These are phyloP conservation scores for Nepenthes alata DNA, from an alignment of 179 eudicot species.

Conservation along the genomic window DNA sequence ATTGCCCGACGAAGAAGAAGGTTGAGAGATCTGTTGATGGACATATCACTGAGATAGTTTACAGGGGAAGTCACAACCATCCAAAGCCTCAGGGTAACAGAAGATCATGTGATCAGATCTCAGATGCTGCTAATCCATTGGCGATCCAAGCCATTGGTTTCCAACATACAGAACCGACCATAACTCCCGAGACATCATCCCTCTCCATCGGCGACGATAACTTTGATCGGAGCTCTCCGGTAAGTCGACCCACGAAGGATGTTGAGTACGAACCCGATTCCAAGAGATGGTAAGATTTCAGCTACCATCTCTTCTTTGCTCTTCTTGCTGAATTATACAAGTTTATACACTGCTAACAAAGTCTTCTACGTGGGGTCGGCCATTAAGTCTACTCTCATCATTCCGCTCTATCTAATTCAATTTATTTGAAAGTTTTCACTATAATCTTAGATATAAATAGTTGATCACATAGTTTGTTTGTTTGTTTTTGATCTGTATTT, in stretches of 20 bases:
- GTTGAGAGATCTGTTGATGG: conserved; percentile 15
- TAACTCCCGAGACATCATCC: conserved; percentile 18
- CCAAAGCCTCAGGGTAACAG: conserved; percentile 12
- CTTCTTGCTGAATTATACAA: neutral
- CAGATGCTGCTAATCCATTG: neutral
- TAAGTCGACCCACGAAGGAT: conserved; percentile 10
- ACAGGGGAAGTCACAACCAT: conserved; percentile 17
- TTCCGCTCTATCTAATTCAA: no score
- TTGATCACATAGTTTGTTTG: no score
- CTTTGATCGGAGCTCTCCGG: conserved; percentile 12
- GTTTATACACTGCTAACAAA: neutral
- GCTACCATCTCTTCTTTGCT: neutral
- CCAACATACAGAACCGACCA: conserved; percentile 6
- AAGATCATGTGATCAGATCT: neutral
- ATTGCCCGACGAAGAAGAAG: conserved; percentile 14
- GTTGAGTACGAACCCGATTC: conserved; percentile 16
- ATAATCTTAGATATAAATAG: no score
- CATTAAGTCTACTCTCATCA: no score
- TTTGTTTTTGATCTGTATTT: no score
- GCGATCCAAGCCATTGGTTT: neutral
- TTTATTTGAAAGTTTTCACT: no score
- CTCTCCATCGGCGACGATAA: conserved; percentile 18
- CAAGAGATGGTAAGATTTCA: conserved; percentile 18
- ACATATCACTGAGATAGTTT: conserved; percentile 15
- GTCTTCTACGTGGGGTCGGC: no score